Base-by-base conservation (phyloP, 2,329 filamentous ascomycete species). In the Ceratocystis cubensis region DNA sequence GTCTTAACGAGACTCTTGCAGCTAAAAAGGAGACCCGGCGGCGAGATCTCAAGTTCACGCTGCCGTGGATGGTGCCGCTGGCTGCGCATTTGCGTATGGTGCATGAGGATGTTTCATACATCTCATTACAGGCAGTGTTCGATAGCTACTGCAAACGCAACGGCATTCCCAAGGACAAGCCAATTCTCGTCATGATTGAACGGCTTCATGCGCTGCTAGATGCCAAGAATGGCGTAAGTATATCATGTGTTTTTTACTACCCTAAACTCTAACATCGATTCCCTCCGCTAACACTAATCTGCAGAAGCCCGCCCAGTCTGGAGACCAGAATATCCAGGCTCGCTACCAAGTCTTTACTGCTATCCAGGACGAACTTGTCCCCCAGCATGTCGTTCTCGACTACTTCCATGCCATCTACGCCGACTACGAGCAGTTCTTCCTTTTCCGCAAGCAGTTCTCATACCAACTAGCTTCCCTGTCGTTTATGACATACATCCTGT, bases 401-500 rank as follows among this genome's bases (percentile, higher is more conserved):
- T 96, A 93, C 78, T 96, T 96, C 83, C 89, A 92, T 73, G 81
- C 83, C 70, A 89, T 86, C 4, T 97, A 94, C 77, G 88, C 91
- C 37, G 88, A 89, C 69, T 99, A 90, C 75, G 85, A 89, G 59
- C 92, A 96, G 72, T 96, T 97, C 80, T 99, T 93, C 91, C 84
- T 99, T 67, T 99, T 99, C 89, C 89, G 94, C 68, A 87, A 92
- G 68, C 92, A 96, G 70, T 96, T 99, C 78, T 89, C 91, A 25
- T 96, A 97, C 79, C 94, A 99, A 77, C 87, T 96, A 69, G 93
- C 94, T 22, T 86, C 92, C 1, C 82, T 97, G 70, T 96, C 94
- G 0, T 99, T 99, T 78, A 96, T 99, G 88, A 97, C 94, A 3
- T 99, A 97, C 74, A 88, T 96, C 68, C 88, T 99, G 79, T 93